Conservation (phyloP, 208 protist species). For the Leishmania braziliensis region DNA sequence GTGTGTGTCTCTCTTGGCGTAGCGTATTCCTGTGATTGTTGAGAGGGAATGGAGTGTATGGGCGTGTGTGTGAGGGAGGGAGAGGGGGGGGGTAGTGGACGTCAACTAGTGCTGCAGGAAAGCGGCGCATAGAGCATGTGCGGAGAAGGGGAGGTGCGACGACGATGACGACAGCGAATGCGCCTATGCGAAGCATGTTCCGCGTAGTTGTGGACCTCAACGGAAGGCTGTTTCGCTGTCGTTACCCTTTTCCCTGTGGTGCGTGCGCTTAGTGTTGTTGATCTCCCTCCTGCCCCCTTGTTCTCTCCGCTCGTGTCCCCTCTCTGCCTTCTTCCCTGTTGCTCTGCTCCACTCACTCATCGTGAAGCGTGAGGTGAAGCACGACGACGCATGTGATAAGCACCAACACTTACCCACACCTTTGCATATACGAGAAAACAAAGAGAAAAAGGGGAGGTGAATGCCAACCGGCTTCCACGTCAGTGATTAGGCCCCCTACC, state of each 20-base stretch:
- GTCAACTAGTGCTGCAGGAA: background rate
- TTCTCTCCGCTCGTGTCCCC: background rate
- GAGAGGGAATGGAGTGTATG: background rate
- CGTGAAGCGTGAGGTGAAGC: background rate
- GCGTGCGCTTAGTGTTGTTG: background rate
- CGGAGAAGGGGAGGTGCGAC: background rate
- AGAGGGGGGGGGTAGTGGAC: background rate
- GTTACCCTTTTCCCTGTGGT: background rate
- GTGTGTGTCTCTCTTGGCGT: background rate
- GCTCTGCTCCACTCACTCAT: background rate
- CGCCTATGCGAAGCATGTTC: background rate
- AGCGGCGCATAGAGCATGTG: background rate
- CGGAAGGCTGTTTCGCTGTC: background rate
- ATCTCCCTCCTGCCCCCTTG: background rate
- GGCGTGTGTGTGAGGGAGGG: background rate
- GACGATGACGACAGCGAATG: too few relatives aligned
- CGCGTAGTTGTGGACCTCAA: background rate
- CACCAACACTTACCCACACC: background rate
- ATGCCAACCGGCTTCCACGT: background rate
- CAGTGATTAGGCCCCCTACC: background rate
- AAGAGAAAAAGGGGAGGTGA: background rate
- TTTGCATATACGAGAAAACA: background rate
- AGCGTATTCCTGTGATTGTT: background rate
- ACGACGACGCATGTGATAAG: background rate
- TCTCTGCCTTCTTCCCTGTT: constrained; percentile 1